Conservation (phyloP, 345 rosid species). For the Eutrema yunnanense region DNA sequence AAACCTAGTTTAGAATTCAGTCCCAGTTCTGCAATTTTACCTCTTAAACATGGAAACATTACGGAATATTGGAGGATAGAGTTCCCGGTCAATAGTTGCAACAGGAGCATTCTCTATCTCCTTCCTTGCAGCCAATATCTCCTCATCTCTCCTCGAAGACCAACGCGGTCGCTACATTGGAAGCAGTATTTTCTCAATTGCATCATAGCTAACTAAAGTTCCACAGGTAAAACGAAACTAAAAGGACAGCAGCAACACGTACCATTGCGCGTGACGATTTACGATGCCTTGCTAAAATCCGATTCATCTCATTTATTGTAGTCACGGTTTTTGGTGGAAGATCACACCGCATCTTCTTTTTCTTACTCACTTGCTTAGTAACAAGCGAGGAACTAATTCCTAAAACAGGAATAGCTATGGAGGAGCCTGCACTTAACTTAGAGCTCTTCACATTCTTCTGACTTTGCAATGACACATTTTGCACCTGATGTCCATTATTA, state of each 20-base stretch:
- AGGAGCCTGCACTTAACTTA: slow-evolving; percentile 28
- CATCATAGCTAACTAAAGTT: neutral
- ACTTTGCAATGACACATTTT: neutral
- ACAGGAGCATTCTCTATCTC: slow-evolving; percentile 62
- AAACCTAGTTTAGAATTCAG: neutral
- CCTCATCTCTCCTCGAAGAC: slow-evolving; percentile 66
- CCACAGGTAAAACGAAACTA: neutral
- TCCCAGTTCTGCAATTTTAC: slow-evolving; percentile 22
- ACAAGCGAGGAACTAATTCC: slow-evolving; percentile 25
- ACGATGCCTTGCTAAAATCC: slow-evolving; percentile 39
- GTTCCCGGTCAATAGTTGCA: slow-evolving; percentile 41
- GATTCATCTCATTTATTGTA: slow-evolving; percentile 61
- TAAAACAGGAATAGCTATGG: slow-evolving; percentile 12
- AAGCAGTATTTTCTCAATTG: neutral
- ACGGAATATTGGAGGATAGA: slow-evolving; percentile 70
- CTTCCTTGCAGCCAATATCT: slow-evolving; percentile 54
- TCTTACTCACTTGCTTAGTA: slow-evolving; percentile 15
- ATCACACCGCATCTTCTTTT: slow-evolving; percentile 52
- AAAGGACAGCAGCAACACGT: neutral
- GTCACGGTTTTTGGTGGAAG: slow-evolving; percentile 81
- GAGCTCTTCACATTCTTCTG: slow-evolving; percentile 3
- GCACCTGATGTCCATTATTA: slow-evolving; percentile 8
- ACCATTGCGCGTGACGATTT: slow-evolving; percentile 75
- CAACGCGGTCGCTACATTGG: slow-evolving; percentile 71
- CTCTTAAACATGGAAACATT: slow-evolving; percentile 86